Conservation (phyloP, 1,139 yeast species). For the Geotrichum macrosporum region DNA sequence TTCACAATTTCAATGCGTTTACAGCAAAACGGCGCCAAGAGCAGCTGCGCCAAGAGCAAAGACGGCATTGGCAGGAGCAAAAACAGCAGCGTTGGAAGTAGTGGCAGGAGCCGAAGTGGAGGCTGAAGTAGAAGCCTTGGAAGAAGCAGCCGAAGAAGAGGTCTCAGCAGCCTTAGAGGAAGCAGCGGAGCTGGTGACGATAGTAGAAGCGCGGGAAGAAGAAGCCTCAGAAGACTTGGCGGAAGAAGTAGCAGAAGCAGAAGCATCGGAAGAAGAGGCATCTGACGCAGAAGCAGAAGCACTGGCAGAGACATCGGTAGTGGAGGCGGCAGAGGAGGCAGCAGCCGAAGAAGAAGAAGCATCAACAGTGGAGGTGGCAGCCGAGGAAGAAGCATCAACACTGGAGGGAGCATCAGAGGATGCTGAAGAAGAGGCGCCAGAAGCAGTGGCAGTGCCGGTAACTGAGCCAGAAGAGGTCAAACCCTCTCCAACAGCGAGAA, state of each 20-base stretch:
- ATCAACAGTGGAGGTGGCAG: slow-evolving; percentile 10
- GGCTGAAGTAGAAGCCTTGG: slow-evolving; percentile 8
- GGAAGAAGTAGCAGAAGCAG: slow-evolving; percentile 18
- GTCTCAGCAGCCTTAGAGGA: slow-evolving; percentile 15
- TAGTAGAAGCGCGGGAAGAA: slow-evolving; percentile 20
- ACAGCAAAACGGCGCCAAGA: slow-evolving; percentile 23
- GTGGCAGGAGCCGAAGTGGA: slow-evolving; percentile 22
- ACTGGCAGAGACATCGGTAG: too few species aligned
- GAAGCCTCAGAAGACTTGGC: slow-evolving; percentile 26
- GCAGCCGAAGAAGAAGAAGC: slow-evolving; percentile 22
- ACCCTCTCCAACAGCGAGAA: slow-evolving; percentile 31
- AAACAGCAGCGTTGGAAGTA: slow-evolving; percentile 11
- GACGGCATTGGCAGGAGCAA: slow-evolving; percentile 9
- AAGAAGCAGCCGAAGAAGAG: slow-evolving; percentile 26
- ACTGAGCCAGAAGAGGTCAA: slow-evolving; percentile 25
- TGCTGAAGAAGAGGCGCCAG: slow-evolving; percentile 33
- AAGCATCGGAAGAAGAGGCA: slow-evolving; percentile 22
- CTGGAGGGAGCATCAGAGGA: slow-evolving; percentile 22
- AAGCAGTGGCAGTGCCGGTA: slow-evolving; percentile 24
- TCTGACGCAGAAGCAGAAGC: slow-evolving; percentile 25
- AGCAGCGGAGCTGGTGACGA: slow-evolving; percentile 20
- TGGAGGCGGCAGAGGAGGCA: slow-evolving; percentile 23
- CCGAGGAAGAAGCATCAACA: slow-evolving; percentile 20
- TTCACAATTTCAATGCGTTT: neutral
- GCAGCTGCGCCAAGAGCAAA: slow-evolving; percentile 14